Conservation (phyloP, 2,329 filamentous ascomycete species). For the Diaporthe eres region DNA sequence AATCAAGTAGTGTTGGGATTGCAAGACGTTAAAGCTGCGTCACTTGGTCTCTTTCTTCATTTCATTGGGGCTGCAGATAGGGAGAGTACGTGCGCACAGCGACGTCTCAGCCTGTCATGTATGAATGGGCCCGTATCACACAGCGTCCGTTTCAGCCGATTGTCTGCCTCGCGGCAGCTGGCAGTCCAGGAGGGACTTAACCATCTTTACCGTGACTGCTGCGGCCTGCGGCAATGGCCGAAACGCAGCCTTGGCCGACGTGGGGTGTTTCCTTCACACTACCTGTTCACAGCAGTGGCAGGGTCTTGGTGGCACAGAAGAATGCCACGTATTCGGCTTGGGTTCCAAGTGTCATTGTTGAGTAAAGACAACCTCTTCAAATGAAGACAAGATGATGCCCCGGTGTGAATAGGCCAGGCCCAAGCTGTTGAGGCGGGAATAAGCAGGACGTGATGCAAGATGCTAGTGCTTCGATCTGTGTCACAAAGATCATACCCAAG, state of each 20-base stretch:
- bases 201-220: not conserved
- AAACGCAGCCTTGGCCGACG: not conserved
- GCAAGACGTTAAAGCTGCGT: not conserved
- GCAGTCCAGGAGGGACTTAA: not conserved
- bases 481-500: not conserved
- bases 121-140: not conserved
- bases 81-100: not conserved
- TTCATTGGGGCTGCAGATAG: too few relatives aligned
- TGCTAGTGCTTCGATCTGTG: conserved; percentile 11
- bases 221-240: not conserved
- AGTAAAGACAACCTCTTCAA: not conserved
- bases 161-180: not conserved
- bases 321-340: not conserved
- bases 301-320: not conserved
- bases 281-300: too few relatives aligned
- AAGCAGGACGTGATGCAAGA: not conserved
- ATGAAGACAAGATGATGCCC: not conserved
- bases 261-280: not conserved
- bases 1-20: not conserved
- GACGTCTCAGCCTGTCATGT: not conserved
- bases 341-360: not conserved
- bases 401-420: not conserved
- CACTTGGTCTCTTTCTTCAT: not conserved
- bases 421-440: not conserved
- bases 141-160: conserved; percentile 4